These are phyloP conservation scores for Endogone sp. DNA, from an alignment of 192 early-diverging fungal species.

Conservation along the genomic window DNA sequence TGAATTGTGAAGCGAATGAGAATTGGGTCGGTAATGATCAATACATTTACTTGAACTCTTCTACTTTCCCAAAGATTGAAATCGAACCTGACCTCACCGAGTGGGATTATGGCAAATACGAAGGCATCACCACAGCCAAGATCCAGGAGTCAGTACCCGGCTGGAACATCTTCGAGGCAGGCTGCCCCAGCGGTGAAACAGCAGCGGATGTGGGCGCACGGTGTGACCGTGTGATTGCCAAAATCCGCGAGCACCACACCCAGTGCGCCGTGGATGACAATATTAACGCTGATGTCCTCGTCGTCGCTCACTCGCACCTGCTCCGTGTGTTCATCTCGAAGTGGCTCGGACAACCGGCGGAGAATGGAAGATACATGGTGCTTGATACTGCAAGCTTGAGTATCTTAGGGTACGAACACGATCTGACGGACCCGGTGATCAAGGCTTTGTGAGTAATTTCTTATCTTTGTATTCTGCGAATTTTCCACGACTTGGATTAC, in stretches of 20 bases:
- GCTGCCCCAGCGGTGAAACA: slow-evolving; percentile 36
- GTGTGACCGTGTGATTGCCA: slow-evolving; percentile 35
- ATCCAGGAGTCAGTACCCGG: slow-evolving; percentile 28
- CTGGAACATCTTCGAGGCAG: slow-evolving; percentile 32
- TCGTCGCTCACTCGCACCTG: slow-evolving; percentile 38
- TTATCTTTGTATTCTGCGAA: too few relatives aligned
- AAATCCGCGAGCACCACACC: slow-evolving; percentile 5
- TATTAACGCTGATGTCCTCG: slow-evolving; percentile 23
- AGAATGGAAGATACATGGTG: slow-evolving; percentile 29
- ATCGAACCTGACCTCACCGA: slow-evolving; percentile 22
- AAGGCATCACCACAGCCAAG: slow-evolving; percentile 38
- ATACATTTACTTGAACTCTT: too few relatives aligned
- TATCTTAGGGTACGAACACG: slow-evolving; percentile 35
- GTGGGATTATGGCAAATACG: slow-evolving; percentile 45
- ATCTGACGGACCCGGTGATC: slow-evolving; percentile 21
- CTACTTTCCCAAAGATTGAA: too few relatives aligned
- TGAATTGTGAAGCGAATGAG: too few relatives aligned
- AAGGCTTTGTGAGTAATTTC: neutral
- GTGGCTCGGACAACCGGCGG: slow-evolving; percentile 28
- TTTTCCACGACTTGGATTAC: too few relatives aligned
- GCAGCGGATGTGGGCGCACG: slow-evolving; percentile 32
- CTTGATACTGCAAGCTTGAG: slow-evolving; percentile 37
- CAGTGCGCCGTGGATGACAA: neutral
- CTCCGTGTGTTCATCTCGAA: slow-evolving; percentile 30
- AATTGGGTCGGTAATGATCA: too few relatives aligned